phyloP scores from a whole-genome alignment of 495 filamentous ascomycete genomes.

The Schizothecium vesticola region DNA sequence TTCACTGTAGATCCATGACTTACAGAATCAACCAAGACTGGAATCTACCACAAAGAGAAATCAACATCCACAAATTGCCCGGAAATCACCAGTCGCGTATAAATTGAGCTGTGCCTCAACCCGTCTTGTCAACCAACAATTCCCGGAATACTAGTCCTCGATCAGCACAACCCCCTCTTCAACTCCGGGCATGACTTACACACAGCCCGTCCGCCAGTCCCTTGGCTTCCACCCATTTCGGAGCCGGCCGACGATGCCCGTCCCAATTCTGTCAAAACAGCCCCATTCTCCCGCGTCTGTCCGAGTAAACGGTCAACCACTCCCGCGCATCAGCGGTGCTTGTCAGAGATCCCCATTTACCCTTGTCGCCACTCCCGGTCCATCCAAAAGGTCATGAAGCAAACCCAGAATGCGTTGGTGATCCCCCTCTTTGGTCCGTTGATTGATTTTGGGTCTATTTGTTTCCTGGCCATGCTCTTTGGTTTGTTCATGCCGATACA shows the following conservation, averaged over 20 bases:
- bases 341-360: conserved; percentile 16
- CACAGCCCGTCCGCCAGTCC: too few relatives aligned
- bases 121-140: not conserved
- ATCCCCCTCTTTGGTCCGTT: not conserved
- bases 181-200: not conserved
- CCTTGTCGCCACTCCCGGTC: conserved; percentile 2
- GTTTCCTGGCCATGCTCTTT: not conserved
- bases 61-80: not conserved
- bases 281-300: not conserved
- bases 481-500: not conserved
- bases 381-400: not conserved
- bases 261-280: not conserved
- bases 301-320: not conserved
- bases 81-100: not conserved
- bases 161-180: not conserved
- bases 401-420: not conserved
- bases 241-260: not conserved
- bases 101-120: not conserved
- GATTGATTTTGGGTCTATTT: not conserved
- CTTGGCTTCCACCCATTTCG: not conserved
- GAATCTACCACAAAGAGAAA: not conserved
- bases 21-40: not conserved
- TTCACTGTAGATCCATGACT: not conserved
- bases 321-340: not conserved
- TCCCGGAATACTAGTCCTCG: not conserved